phyloP scores from a whole-genome alignment of 75 land plant species.

The Selaginella tamariscina region DNA sequence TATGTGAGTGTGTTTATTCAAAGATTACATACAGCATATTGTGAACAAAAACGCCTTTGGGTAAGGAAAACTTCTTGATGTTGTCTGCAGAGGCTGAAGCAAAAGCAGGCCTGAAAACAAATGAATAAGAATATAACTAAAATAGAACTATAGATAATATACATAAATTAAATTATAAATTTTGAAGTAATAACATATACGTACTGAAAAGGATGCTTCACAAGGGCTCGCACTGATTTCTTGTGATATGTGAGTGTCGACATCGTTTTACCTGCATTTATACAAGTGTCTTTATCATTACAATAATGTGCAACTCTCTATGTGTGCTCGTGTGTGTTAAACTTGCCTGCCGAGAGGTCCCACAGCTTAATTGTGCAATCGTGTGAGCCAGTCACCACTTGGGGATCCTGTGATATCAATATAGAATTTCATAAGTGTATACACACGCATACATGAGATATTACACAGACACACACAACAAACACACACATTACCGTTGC shows the following conservation, averaged over 20 bases:
- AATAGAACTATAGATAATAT: not conserved
- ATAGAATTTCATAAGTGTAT: no score
- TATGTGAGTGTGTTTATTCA: no score
- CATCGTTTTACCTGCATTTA: conserved; percentile 83
- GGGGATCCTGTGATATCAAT: conserved; percentile 87
- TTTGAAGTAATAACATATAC: conserved; percentile 9
- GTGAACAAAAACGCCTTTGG: conserved; percentile 91
- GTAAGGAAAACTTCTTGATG: conserved; percentile 86
- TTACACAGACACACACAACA: not conserved
- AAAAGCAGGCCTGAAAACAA: conserved; percentile 53
- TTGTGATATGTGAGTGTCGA: conserved; percentile 91
- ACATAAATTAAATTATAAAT: not conserved
- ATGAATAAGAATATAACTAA: not conserved
- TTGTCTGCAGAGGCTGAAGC: conserved; percentile 99
- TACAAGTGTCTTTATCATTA: not conserved
- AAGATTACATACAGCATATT: conserved; percentile 99
- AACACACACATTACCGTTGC: conserved; percentile 42
- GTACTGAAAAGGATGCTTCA: conserved; percentile 93
- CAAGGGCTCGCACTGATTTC: conserved; percentile 94
- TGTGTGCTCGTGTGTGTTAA: not conserved
- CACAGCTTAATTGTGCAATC: conserved; percentile 94
- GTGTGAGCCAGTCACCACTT: conserved; percentile 98
- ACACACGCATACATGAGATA: not conserved
- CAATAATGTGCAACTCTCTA: not conserved
- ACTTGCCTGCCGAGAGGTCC: conserved; percentile 93